phyloP scores from a whole-genome alignment of 1,284 basidiomycete species.

The Leccinum pseudoinsigne region DNA sequence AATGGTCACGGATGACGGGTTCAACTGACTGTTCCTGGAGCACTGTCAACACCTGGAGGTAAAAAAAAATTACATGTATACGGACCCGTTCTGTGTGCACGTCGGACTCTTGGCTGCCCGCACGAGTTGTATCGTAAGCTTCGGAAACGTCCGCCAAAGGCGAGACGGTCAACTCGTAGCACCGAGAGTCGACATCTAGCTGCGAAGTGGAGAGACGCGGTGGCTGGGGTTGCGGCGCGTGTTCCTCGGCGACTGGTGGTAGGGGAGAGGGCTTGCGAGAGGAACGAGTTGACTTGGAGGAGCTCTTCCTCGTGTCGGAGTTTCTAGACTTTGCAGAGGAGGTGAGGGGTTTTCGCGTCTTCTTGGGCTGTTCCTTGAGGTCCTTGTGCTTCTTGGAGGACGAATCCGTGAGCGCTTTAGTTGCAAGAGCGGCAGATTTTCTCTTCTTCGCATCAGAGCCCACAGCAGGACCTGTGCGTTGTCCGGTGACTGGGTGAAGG shows the following conservation, averaged over 20 bases:
- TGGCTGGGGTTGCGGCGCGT: constrained; percentile 32
- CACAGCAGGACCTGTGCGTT: constrained; percentile 43
- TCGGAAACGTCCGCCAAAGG: constrained; percentile 64
- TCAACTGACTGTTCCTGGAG: constrained; percentile 50
- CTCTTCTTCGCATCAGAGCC: constrained; percentile 54
- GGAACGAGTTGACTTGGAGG: constrained; percentile 33
- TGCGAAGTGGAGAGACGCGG: constrained; percentile 31
- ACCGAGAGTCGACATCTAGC: constrained; percentile 49
- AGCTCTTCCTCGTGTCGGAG: constrained; percentile 30
- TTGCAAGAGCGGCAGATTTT: constrained; percentile 57
- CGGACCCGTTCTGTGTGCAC: constrained; percentile 26
- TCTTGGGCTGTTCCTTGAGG: constrained; percentile 49
- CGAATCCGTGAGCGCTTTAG: constrained; percentile 44
- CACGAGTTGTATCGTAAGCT: constrained; percentile 43
- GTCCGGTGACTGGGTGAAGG: constrained; percentile 68
- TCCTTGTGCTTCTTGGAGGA: constrained; percentile 48
- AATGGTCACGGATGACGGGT: constrained; percentile 54
- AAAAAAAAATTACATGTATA: constrained; percentile 1
- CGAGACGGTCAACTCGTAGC: constrained; percentile 62
- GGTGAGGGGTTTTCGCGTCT: constrained; percentile 49
- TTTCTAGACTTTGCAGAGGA: constrained; percentile 33
- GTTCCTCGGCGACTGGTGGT: constrained; percentile 49
- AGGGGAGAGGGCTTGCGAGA: constrained; percentile 42
- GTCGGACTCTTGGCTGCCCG: constrained; percentile 39
- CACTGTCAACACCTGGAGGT: constrained; percentile 17